Base-by-base conservation (phyloP, 176 grass and related monocot genomes). In the Pontederia crassipes region DNA sequence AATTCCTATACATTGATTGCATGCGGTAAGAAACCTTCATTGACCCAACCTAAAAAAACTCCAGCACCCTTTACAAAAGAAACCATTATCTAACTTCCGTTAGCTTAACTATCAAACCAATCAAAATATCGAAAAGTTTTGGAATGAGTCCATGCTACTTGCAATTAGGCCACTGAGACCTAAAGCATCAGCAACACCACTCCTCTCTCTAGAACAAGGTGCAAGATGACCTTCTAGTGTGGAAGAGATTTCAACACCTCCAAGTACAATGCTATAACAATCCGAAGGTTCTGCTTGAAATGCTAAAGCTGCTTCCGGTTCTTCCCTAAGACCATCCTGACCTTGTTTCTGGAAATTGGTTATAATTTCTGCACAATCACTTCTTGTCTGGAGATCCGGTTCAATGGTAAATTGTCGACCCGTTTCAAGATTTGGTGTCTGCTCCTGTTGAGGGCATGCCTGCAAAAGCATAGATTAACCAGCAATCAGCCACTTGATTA, bases 71-170 rank as follows among this genome's bases (percentile, higher is more conserved):
- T 24, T 24, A 24, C 20, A 40, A 40, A 40, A 40, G 32, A 40
- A 40, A 40, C 32, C 32, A 40, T 40, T 7, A 40, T 40, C 6
- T 40, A 40, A 40, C 32, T 40, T 40, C 32, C 32, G 6, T 4
- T 40, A 40, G 6, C 4, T 40, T 1, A 40, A 40, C 32, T 40
- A 40, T 40, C 32, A 40, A 40, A 40, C 32, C 32, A 40, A 50
- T 84, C 64, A 97, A 53, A 72, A 74, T 77, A 88, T 75, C 17
- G 79, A 88, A 60, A 96, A 87, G 24, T 91, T 88, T 62, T 85
- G 87, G 28, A 88, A 88, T 58, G 92, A 69, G 67, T 97, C 93
- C 68, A 85, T 68, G 65, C 93, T 91, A 48, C 72, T 80, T 8
- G 81, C 63, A 9, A 97, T 49, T 56, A 90, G 76, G 28, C 59